Evolutionary conservation across 2,329 filamentous ascomycete species (phyloP).

Genomic region (Phyllosticta ampelicida): DNA sequence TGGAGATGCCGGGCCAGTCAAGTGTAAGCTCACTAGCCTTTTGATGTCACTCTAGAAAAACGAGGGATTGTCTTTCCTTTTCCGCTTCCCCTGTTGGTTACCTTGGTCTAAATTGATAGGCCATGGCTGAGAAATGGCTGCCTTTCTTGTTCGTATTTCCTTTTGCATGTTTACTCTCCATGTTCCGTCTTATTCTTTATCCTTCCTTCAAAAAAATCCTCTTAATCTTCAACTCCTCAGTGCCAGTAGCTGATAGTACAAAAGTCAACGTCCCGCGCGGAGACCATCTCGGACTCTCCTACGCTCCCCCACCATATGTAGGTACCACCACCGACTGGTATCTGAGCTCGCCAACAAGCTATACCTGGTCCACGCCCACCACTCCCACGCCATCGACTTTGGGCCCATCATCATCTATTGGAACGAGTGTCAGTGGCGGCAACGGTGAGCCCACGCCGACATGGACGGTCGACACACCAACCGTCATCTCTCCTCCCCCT

Average conservation of each 20-base stretch:
- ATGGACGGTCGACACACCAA: background rate
- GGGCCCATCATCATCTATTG: background rate
- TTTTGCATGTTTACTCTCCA: background rate
- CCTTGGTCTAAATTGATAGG: background rate
- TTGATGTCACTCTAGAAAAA: background rate
- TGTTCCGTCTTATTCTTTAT: background rate
- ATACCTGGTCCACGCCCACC: background rate
- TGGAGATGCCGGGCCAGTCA: background rate
- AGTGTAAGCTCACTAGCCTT: background rate
- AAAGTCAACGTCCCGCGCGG: background rate
- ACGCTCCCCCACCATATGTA: background rate
- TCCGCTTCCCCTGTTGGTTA: background rate
- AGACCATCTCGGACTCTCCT: background rate
- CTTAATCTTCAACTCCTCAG: background rate
- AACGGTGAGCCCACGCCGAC: background rate
- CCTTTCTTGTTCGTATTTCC: background rate
- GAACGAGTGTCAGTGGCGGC: background rate
- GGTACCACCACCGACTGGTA: background rate
- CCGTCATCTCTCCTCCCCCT: background rate
- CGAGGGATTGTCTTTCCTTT: background rate
- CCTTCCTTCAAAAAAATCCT: background rate
- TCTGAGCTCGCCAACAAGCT: background rate
- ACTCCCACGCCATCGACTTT: background rate
- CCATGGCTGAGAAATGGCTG: background rate
- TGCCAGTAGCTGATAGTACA: background rate